A percentile compares a stretch with the other conserved stretches of the same genome.
Conservation (phyloP, 768 basidiomycete genomes). For the Suillus cothurnatus region DNA sequence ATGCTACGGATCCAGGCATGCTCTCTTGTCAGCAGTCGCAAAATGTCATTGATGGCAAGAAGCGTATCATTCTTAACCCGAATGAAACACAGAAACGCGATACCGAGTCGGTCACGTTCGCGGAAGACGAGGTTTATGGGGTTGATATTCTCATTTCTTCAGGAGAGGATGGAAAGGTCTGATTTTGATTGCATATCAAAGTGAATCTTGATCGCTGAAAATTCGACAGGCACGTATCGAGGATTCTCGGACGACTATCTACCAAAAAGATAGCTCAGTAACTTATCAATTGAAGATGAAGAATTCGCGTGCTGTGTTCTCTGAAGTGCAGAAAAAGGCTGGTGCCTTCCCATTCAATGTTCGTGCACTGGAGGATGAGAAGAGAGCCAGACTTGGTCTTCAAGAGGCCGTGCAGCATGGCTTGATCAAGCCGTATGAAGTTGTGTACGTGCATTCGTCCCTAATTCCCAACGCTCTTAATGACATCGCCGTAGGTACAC, state of each 20-base stretch:
- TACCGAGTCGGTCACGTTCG: conserved; percentile 82
- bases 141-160: conserved; percentile 90
- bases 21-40: conserved; percentile 94
- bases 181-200: background rate
- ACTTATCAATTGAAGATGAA: conserved; percentile 98
- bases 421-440: conserved; percentile 93
- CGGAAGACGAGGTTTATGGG: conserved; percentile 94
- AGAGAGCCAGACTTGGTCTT: conserved; percentile 91
- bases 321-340: conserved; percentile 97
- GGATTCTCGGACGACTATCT: conserved; percentile 90
- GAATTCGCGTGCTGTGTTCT: conserved; percentile 94
- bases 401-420: conserved; percentile 95
- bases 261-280: conserved; percentile 82
- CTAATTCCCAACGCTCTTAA: conserved; percentile 6
- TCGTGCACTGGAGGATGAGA: conserved; percentile 93
- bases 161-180: conserved; percentile 88
- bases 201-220: background rate
- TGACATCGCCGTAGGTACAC: conserved; percentile 59
- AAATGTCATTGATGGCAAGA: conserved; percentile 95
- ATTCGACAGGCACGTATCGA: conserved; percentile 77
- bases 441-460: conserved; percentile 61
- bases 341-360: conserved; percentile 98
- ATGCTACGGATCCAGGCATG: conserved; percentile 61
- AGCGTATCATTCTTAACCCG: conserved; percentile 91
- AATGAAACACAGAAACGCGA: conserved; percentile 82